phyloP scores from a whole-genome alignment of 2,329 filamentous ascomycete genomes.

The Phoma sp. region DNA sequence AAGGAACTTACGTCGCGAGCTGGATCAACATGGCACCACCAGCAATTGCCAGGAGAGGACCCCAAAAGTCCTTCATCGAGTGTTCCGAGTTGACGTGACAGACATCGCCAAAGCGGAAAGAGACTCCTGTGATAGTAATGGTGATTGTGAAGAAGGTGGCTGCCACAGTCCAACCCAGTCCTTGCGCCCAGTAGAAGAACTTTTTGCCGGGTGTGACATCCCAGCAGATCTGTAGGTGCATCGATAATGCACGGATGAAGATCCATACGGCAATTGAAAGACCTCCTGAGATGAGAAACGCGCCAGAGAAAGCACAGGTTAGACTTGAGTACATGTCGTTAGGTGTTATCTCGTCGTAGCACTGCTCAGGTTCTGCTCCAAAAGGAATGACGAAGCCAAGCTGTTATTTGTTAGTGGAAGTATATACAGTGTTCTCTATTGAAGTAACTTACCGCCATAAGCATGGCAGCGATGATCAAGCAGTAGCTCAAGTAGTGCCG shows the following conservation, averaged over 20 bases:
- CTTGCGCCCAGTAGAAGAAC: constrained; percentile 88
- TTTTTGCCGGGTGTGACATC: constrained; percentile 85
- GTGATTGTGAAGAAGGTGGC: constrained; percentile 76
- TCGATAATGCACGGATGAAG: constrained; percentile 85
- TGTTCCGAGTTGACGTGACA: constrained; percentile 95
- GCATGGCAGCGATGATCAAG: constrained; percentile 74
- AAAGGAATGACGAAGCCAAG: constrained; percentile 91
- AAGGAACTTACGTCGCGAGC: constrained; percentile 75
- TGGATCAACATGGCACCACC: constrained; percentile 80
- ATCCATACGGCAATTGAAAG: constrained; percentile 88
- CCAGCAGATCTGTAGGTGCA: constrained; percentile 99
- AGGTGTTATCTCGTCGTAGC: constrained; percentile 88
- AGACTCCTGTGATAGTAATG: constrained; percentile 86
- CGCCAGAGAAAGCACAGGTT: constrained; percentile 86
- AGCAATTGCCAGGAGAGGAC: constrained; percentile 81
- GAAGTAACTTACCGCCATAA: constrained; percentile 76
- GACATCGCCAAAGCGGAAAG: constrained; percentile 87
- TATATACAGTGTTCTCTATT: not conserved
- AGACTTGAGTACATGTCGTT: constrained; percentile 85
- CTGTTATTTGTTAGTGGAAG: constrained; percentile 53
- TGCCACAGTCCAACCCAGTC: constrained; percentile 84
- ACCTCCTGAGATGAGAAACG: constrained; percentile 85
- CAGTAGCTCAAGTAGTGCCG: constrained; percentile 94
- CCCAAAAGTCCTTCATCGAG: constrained; percentile 87
- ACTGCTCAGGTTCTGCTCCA: constrained; percentile 78